Evolutionary conservation across 139 green algal genomes (phyloP), one percentile per base, ranked within the genome.

Genomic region (Chlamydomonas asymmetrica): DNA sequence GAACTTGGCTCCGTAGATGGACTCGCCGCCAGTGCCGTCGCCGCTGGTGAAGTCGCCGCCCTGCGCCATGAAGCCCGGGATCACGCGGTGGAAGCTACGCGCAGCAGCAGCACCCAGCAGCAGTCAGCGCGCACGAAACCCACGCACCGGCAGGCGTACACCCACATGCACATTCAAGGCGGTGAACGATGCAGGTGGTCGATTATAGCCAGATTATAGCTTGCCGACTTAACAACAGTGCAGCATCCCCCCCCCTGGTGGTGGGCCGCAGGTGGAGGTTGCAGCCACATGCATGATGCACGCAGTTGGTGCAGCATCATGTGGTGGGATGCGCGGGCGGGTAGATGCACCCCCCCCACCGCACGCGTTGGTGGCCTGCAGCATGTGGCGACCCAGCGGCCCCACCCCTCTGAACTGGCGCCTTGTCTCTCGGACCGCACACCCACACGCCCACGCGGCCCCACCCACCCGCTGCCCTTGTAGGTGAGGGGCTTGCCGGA

Each of bases 1-100:
- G 59, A 94, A 96, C 40, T 83, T 86, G 31, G 75, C 78, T 2
- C 91, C 91, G 63, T 93, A 95, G 37, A 96, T 93, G 41, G 89
- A 94, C 80, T 96, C 91, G 16, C 92, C 92, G 5, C 92, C 92
- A 4, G 80, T 95, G 62, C 92, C 92, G 75, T 93, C 87, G n/a
- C 88, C 91, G 32, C 64, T 27, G 0, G 88, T 92, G 71, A 92
- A 93, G 73, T 93, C 91, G 16, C 91, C 87, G 8, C 85, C 74
- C 76, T 86, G 80, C 43, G 82, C 43, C 75, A 86, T 86, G 75
- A 86, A 86, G 60, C 78, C 64, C 1, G 81, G 81, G 54, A 87
- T 87, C 62, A 87, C 67, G 25, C 81, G 72, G 56, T 87, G 81
- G 68, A 87, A 87, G 27, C 39, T 69, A 40, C 69, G 78, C 49